Evolutionary conservation across 139 green algal species (phyloP), one percentile per base, ranked within the genome.

Genomic region (Micromonas pusilla): DNA sequence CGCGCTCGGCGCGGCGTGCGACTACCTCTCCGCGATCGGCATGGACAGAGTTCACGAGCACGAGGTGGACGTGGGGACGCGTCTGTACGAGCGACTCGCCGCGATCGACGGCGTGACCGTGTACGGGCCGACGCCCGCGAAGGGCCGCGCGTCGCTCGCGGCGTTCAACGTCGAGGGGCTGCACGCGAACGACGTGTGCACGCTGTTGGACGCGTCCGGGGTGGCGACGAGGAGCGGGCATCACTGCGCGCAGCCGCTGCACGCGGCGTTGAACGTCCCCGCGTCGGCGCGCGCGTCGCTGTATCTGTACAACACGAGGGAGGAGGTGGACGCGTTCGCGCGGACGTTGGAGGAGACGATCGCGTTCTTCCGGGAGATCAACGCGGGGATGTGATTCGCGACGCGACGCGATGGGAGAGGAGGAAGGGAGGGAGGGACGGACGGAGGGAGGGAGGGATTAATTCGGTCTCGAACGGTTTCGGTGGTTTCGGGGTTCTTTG

Each of bases 191-290:
- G 96, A 99, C 83, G 70, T 99, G 25, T 94, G 91, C 0, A 97
- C 91, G 3, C 78, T 98, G 28, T 82, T 99, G 31, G 94, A 99
- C 81, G 63, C 85, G 77, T 34, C 79, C 62, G 93, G 93, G 20
- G 87, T 99, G 4, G 95, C 94, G 21, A 90, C 98, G 71, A 81
- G 95, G 28, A 93, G 86, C 2, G 95, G 95, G 2, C 95, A 99
- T 86, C 94, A 98, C 81, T 99, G 95, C 92, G 96, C 95, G 36
- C 95, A 99, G 84, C 94, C 94, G 19, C 82, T 97, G 79, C 94
- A 98, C 82, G 79, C 80, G 45, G 76, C 92, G 52, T 85, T 99
- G 37, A 91, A 91, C 67, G 88, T 98, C 67, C 75, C 73, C 52
- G 88, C 91, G 28, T 93, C 84, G 5, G 90, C 93, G 25, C 87